Conservation (phyloP, 2,329 filamentous ascomycete genomes). For the Ramularia endophylla region DNA sequence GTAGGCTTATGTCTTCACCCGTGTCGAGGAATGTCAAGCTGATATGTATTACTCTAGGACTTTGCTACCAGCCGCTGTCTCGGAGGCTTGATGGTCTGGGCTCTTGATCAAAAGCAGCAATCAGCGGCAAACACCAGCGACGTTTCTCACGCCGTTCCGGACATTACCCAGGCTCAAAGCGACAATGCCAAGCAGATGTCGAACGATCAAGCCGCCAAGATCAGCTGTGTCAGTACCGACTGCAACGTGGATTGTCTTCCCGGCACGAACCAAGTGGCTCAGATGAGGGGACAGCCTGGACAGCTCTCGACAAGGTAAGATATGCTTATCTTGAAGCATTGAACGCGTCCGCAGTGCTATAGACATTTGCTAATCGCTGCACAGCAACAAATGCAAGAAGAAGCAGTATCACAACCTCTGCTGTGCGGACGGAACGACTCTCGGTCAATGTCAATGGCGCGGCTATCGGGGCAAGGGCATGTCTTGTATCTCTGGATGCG, state of each 20-base stretch:
- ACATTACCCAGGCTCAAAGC: too few relatives aligned
- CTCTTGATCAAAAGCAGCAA: conserved; percentile 13
- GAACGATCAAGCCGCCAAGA: too few relatives aligned
- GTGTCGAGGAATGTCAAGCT: conserved; percentile 32
- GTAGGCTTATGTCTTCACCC: conserved; percentile 30
- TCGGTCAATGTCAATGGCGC: conserved; percentile 28
- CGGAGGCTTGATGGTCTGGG: conserved; percentile 26
- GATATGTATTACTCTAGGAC: conserved; percentile 32
- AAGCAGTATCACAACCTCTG: conserved; percentile 25
- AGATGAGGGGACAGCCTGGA: conserved; percentile 26
- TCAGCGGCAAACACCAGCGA: conserved; percentile 15
- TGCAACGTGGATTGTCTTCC: conserved; percentile 24
- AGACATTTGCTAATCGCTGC: too few relatives aligned
- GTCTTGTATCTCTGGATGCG: conserved; percentile 27
- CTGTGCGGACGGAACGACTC: conserved; percentile 20
- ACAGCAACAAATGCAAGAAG: conserved; percentile 22
- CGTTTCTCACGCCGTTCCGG: not conserved
- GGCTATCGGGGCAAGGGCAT: conserved; percentile 27
- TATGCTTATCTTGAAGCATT: too few relatives aligned
- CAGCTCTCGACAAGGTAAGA: too few relatives aligned
- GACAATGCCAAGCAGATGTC: too few relatives aligned
- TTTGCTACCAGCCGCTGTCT: conserved; percentile 28
- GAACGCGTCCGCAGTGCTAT: too few relatives aligned
- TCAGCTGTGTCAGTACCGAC: conserved; percentile 7
- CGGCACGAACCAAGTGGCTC: conserved; percentile 24